A percentile compares a stretch with the other conserved stretches of the same genome.
These are phyloP conservation scores for Ustilago cynodontis DNA, from an alignment of 1,284 basidiomycete species.

Conservation along the genomic window DNA sequence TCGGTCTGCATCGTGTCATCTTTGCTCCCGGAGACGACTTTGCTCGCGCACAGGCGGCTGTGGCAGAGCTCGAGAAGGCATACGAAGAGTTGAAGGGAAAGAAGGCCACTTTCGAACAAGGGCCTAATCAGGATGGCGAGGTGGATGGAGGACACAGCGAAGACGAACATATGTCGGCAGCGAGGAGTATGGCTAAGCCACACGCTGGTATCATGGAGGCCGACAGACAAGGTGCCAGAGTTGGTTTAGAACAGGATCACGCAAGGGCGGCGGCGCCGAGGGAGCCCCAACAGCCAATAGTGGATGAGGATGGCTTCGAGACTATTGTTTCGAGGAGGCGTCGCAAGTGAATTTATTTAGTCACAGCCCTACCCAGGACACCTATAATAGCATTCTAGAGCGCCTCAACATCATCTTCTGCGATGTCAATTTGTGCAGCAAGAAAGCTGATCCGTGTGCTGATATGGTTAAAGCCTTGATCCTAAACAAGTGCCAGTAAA, in stretches of 20 bases:
- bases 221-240: slow-evolving; percentile 34
- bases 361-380: too few species aligned
- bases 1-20: slow-evolving; percentile 53
- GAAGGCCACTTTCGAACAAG: slow-evolving; percentile 35
- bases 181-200: slow-evolving; percentile 31
- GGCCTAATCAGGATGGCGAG: slow-evolving; percentile 33
- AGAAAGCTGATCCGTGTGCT: too few species aligned
- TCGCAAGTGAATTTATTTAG: too few species aligned
- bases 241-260: slow-evolving; percentile 34
- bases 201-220: slow-evolving; percentile 47
- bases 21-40: slow-evolving; percentile 47
- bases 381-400: not conserved
- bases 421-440: not conserved
- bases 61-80: slow-evolving; percentile 56
- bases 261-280: slow-evolving; percentile 13
- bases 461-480: too few species aligned
- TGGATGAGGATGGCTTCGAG: slow-evolving; percentile 65
- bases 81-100: slow-evolving; percentile 48
- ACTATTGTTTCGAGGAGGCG: slow-evolving; percentile 61
- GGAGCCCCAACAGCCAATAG: slow-evolving; percentile 44
- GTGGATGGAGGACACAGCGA: slow-evolving; percentile 35
- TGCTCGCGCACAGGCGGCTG: slow-evolving; percentile 37
- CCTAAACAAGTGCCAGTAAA: too few species aligned
- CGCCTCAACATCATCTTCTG: too few species aligned
- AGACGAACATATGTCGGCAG: slow-evolving; percentile 48